A percentile compares a stretch with the other conserved stretches of the same genome.
phyloP scores from a whole-genome alignment of 2,329 filamentous ascomycete genomes.

The Ilyonectria sp. region DNA sequence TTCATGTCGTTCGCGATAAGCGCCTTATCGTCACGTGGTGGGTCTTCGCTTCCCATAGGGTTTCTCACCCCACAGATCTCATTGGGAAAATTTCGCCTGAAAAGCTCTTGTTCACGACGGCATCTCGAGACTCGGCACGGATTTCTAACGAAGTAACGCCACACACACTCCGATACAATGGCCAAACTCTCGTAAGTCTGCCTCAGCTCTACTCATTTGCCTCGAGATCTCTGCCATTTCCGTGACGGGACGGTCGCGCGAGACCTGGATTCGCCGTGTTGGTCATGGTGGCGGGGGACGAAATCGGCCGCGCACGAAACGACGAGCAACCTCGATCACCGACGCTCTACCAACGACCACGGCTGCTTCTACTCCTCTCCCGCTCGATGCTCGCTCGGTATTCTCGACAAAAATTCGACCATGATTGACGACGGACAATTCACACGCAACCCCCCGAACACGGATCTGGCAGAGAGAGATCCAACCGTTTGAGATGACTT shows the following conservation, averaged over 20 bases:
- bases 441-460: conserved; percentile 4
- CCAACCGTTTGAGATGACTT: conserved; percentile 16
- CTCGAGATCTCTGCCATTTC: conserved; percentile 37
- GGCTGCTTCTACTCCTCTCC: not conserved
- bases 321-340: conserved; percentile 14
- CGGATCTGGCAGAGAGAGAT: conserved; percentile 41
- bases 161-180: conserved; percentile 69
- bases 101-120: conserved; percentile 56
- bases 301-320: conserved; percentile 32
- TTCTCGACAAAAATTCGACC: not conserved
- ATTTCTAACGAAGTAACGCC: conserved; percentile 59
- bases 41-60: conserved; percentile 55
- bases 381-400: not conserved
- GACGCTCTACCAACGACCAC: conserved; percentile 14
- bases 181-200: conserved; percentile 74
- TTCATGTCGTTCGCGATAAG: conserved; percentile 37
- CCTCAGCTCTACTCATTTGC: conserved; percentile 25
- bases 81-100: conserved; percentile 53
- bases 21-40: conserved; percentile 52
- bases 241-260: conserved; percentile 24
- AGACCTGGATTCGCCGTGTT: conserved; percentile 11
- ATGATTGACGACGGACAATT: conserved; percentile 9
- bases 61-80: conserved; percentile 58
- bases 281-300: conserved; percentile 29
- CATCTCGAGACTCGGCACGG: conserved; percentile 55